Evolutionary conservation across 768 basidiomycete genomes (phyloP), one percentile per base, ranked within the genome.

Genomic region (Mycena latifolia): DNA sequence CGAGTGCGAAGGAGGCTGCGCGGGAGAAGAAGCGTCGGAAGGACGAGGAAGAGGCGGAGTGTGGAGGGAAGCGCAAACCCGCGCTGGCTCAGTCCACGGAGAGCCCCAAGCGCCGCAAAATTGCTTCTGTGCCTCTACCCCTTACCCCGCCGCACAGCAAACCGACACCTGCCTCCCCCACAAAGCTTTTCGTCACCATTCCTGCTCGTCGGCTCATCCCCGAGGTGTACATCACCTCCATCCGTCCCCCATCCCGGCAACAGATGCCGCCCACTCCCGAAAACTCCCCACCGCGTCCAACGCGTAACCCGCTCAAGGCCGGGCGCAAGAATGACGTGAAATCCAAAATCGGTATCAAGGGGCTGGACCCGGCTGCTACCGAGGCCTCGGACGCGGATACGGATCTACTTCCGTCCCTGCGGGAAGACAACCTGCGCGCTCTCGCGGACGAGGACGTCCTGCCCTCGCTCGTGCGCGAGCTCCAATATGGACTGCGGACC

Each of bases 11-110:
- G 72, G 85, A 89, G 73, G 78, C 82, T 9, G 83, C 82, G 5
- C 71, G 76, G 3, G 88, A 89, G 79, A 85, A 82, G 78, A 89
- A 85, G 77, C 81, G 69, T 11, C 65, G 82, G 74, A 84, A 82
- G 70, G 83, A 85, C 53, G 87, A 89, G 61, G 85, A 86, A 86
- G 33, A 73, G 73, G 22, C 71, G 1, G 65, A 73, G 25, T 61
- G 50, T 64, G 31, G 72, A 63, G 55, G 57, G 48, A 63, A 70
- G 51, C 69, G 69, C 57, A 70, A 70, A 39, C 46, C 48, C 22
- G 41, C 56, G 18, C 17, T 22, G 24, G 10, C 56, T 0, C 17
- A 58, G 27, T 53, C 61, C 51, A 39, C 24, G 15, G 51, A 27
- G 29, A 53, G 62, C 24, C 56, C 69, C 17, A 70, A 70, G 54